phyloP scores from a whole-genome alignment of 2,329 filamentous ascomycete genomes.

The Domatiomyces globalis region DNA sequence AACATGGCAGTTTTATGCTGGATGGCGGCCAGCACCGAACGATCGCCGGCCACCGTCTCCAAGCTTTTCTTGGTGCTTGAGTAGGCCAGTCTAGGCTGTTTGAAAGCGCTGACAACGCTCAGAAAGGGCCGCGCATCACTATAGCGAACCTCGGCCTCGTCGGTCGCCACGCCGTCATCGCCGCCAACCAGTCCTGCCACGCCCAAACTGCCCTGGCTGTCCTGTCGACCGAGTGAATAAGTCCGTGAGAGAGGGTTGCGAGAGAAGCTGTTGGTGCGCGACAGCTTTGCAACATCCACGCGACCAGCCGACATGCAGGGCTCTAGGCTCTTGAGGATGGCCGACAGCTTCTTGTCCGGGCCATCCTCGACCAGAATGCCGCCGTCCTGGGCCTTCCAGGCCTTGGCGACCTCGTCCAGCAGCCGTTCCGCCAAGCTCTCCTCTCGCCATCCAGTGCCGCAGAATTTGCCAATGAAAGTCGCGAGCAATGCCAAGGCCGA shows the following conservation, averaged over 20 bases:
- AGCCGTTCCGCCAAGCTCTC: conserved; percentile 86
- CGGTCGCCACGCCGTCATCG: conserved; percentile 31
- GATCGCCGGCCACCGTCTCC: conserved; percentile 53
- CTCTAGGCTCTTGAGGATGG: conserved; percentile 71
- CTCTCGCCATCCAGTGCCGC: conserved; percentile 91
- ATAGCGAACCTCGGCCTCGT: conserved; percentile 44
- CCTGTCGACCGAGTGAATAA: conserved; percentile 42
- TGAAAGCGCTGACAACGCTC: conserved; percentile 67
- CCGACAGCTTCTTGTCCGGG: conserved; percentile 55
- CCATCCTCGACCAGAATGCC: conserved; percentile 82
- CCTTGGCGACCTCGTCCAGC: conserved; percentile 76
- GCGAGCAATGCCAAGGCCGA: conserved; percentile 74
- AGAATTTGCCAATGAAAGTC: conserved; percentile 80
- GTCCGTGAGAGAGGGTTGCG: conserved; percentile 44
- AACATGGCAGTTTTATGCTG: conserved; percentile 75
- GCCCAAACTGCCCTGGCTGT: conserved; percentile 52
- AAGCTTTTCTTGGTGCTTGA: conserved; percentile 67
- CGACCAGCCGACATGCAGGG: conserved; percentile 78
- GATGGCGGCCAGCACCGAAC: conserved; percentile 60
- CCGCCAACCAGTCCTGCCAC: conserved; percentile 35
- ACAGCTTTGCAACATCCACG: conserved; percentile 34
- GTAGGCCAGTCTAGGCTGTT: conserved; percentile 52
- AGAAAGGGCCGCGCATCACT: conserved; percentile 69
- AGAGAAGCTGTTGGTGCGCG: conserved; percentile 30
- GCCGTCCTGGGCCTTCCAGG: conserved; percentile 81